Evolutionary conservation across 208 protist species (phyloP), one percentile per base, ranked within the genome.

Genomic region (Perkinsela sp.): DNA sequence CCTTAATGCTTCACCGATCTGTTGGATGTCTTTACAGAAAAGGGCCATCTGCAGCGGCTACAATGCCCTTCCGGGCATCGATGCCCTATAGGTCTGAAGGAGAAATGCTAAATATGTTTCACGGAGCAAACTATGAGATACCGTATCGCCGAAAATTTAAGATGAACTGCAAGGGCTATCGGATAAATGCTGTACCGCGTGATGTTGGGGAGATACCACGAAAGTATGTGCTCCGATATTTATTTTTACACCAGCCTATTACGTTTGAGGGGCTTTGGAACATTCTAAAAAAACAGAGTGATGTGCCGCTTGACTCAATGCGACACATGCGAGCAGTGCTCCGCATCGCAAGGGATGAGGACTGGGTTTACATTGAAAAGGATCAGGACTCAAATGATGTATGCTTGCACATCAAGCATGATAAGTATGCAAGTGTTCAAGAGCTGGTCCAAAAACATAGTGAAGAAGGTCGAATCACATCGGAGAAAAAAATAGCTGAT

Each of bases 351-450:
- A 83, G 83, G 68, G 69, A 87, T 68, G 82, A 89, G 73, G 77
- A 82, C 48, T 92, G 86, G 84, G 80, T 88, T 29, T 89, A 92
- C 68, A 82, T 80, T 22, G 83, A 92, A 76, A 92, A 92, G 77
- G 89, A 92, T 70, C 84, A 90, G 68, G 82, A 79, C 0, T 80
- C 89, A 73, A 89, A 89, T 74, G 68, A 87, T 15, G 88, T 83
- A 75, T 92, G 89, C 71, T 89, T 87, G 73, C 86, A 89, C 81
- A 72, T 92, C 16, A 77, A 92, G 69, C 80, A 87, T 48, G 80
- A 78, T 66, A 79, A 84, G 69, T 77, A 78, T 29, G 74, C 78
- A 32, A 81, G 89, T 74, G 84, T 92, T 66, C 81, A 89, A 74
- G 76, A 83, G 29, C 85, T 92, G 82, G 76, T 89, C 30, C 81